Evolutionary conservation across 2,329 filamentous ascomycete genomes (phyloP).

Genomic region (Penicillium sp.): DNA sequence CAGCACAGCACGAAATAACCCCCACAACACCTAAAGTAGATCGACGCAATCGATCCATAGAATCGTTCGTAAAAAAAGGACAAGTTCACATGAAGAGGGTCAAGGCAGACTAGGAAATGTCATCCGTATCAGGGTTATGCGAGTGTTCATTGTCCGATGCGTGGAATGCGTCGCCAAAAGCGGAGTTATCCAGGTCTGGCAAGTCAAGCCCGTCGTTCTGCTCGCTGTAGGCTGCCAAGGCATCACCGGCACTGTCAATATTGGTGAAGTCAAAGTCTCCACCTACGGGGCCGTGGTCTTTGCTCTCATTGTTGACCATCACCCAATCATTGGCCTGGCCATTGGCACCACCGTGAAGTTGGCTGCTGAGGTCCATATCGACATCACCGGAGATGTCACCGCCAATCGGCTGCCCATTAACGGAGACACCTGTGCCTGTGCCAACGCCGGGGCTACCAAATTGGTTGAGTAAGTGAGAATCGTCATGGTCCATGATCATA

Average conservation of each 20-base stretch:
- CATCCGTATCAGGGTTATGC: constrained; percentile 41
- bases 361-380: constrained; percentile 54
- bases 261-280: constrained; percentile 47
- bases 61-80: constrained; percentile 13
- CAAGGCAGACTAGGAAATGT: constrained; percentile 34
- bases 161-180: constrained; percentile 80
- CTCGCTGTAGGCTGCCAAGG: constrained; percentile 63
- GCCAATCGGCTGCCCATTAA: constrained; percentile 47
- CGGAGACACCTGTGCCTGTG: constrained; percentile 43
- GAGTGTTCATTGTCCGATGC: constrained; percentile 48
- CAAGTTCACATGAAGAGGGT: constrained; percentile 12
- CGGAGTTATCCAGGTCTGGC: constrained; percentile 70
- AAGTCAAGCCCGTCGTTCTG: constrained; percentile 52
- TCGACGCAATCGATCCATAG: not conserved
- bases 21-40: constrained; percentile 7
- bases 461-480: constrained; percentile 34
- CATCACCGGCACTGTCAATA: constrained; percentile 66
- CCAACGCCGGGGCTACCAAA: constrained; percentile 27
- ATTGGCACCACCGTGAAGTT: constrained; percentile 36
- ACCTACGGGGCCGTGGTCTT: constrained; percentile 37
- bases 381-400: constrained; percentile 27
- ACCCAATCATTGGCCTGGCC: constrained; percentile 67
- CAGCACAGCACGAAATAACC: constrained; percentile 3
- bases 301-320: constrained; percentile 63
- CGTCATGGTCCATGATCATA: constrained; percentile 35